A percentile compares a stretch with the other conserved stretches of the same genome.
phyloP scores from a whole-genome alignment of 306 rosid genomes.

The Lathyrus aphaca region DNA sequence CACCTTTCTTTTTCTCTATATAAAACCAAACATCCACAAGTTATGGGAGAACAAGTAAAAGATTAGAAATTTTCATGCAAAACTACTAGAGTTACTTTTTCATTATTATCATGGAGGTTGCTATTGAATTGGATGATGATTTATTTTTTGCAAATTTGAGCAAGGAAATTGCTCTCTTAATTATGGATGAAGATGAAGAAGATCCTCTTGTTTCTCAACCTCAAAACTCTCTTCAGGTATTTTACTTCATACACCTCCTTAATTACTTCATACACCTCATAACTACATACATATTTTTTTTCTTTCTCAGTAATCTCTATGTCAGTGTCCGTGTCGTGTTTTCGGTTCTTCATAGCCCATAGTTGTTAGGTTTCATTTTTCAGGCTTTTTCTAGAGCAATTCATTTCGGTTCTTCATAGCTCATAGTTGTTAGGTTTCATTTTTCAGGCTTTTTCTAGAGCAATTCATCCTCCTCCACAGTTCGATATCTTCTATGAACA shows the following conservation, averaged over 20 bases:
- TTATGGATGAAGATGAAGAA: constrained; percentile 90
- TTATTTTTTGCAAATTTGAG: constrained; percentile 79
- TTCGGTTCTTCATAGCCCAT: no score
- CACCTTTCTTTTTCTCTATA: constrained; percentile 46
- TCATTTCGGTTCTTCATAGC: background rate
- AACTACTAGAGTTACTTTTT: background rate
- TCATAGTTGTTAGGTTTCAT: background rate
- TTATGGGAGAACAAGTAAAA: constrained; percentile 4
- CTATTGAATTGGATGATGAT: constrained; percentile 74
- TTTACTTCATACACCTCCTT: constrained; percentile 23
- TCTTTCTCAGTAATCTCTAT: no score
- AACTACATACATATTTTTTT: background rate
- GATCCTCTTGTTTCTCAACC: constrained; percentile 59
- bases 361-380: background rate
- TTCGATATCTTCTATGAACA: constrained; percentile 53
- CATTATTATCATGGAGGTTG: constrained; percentile 53
- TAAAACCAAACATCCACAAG: constrained; percentile 41
- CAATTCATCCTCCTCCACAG: constrained; percentile 60
- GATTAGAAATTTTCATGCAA: constrained; percentile 24
- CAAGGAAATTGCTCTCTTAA: constrained; percentile 82
- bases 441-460: constrained; percentile 64
- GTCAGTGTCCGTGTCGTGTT: no score
- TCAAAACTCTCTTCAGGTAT: constrained; percentile 67
- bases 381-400: constrained; percentile 67
- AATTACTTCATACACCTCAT: constrained; percentile 1